phyloP scores from a whole-genome alignment of 176 grass and related monocot genomes.

The Zea mays region DNA sequence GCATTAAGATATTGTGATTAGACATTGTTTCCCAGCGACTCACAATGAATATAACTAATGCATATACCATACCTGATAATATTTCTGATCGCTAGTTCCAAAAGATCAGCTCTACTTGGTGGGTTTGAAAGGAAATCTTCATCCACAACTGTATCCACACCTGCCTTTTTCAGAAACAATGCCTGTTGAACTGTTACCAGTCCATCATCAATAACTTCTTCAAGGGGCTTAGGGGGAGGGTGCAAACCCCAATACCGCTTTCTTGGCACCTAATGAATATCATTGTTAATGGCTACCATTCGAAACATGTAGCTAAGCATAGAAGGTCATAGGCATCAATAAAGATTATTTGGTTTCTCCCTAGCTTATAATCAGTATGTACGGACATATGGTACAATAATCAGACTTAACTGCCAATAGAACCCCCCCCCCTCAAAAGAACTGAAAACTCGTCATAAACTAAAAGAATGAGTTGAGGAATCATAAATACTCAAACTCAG shows the following conservation, averaged over 20 bases:
- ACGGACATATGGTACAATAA: not conserved
- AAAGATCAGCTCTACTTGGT: conserved; percentile 70
- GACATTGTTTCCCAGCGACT: conserved; percentile 32
- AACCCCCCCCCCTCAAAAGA: not conserved
- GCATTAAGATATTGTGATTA: conserved; percentile 7
- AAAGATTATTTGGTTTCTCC: not conserved
- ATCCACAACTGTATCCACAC: conserved; percentile 85
- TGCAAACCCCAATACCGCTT: conserved; percentile 97
- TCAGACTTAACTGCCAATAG: not conserved
- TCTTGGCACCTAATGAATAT: conserved; percentile 70
- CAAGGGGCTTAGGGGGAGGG: conserved; percentile 88
- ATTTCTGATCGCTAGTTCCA: conserved; percentile 85
- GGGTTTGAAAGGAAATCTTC: conserved; percentile 89
- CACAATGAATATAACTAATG: conserved; percentile 28
- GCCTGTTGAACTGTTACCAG: conserved; percentile 73
- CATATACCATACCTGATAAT: conserved; percentile 77
- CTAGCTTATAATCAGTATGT: not conserved
- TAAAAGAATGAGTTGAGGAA: conserved; percentile 14
- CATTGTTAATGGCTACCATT: not conserved
- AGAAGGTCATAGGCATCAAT: conserved; percentile 6
- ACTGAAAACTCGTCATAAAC: not conserved
- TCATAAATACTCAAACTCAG: conserved; percentile 6
- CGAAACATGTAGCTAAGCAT: conserved; percentile 10
- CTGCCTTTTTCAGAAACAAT: conserved; percentile 87
- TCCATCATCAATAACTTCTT: conserved; percentile 95